Evolutionary conservation across 2,329 filamentous ascomycete species (phyloP).

Genomic region (Xylogone sp.): DNA sequence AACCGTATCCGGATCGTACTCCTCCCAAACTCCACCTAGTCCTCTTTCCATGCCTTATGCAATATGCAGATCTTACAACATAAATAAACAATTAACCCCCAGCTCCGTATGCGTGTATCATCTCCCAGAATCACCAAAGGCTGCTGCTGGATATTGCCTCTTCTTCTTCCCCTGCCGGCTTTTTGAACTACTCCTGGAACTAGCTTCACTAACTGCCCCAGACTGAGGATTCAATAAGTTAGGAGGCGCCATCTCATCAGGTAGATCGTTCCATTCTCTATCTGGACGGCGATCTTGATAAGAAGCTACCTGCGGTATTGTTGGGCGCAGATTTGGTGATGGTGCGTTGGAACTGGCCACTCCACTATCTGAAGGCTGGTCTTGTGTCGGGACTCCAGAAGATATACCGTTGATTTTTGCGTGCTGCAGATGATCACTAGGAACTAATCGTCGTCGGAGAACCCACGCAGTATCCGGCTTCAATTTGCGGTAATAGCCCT

Average conservation of each 20-base stretch:
- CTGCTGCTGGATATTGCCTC: slow-evolving; percentile 57
- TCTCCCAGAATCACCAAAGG: slow-evolving; percentile 41
- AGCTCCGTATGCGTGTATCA: not conserved
- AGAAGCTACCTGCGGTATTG: slow-evolving; percentile 29
- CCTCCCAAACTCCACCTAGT: not conserved
- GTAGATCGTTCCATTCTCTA: slow-evolving; percentile 64
- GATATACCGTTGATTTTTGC: not conserved
- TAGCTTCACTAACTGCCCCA: slow-evolving; percentile 30
- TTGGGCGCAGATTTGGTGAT: not conserved
- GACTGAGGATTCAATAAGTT: slow-evolving; percentile 23
- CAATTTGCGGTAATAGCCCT: slow-evolving; percentile 60
- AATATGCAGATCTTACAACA: not conserved
- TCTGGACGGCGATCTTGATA: slow-evolving; percentile 57
- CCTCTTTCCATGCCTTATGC: not conserved
- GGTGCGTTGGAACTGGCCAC: not conserved
- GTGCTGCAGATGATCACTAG: slow-evolving; percentile 20
- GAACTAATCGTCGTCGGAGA: slow-evolving; percentile 39
- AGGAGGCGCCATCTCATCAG: slow-evolving; percentile 41
- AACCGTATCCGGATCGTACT: not conserved
- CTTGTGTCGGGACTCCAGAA: slow-evolving; percentile 46
- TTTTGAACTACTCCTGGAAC: slow-evolving; percentile 51
- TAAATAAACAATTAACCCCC: not conserved
- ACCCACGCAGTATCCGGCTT: slow-evolving; percentile 60
- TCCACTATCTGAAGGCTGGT: slow-evolving; percentile 48
- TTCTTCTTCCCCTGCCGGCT: slow-evolving; percentile 53